Conservation (phyloP, 2,329 filamentous ascomycete species). For the Fusarium aywerte region DNA sequence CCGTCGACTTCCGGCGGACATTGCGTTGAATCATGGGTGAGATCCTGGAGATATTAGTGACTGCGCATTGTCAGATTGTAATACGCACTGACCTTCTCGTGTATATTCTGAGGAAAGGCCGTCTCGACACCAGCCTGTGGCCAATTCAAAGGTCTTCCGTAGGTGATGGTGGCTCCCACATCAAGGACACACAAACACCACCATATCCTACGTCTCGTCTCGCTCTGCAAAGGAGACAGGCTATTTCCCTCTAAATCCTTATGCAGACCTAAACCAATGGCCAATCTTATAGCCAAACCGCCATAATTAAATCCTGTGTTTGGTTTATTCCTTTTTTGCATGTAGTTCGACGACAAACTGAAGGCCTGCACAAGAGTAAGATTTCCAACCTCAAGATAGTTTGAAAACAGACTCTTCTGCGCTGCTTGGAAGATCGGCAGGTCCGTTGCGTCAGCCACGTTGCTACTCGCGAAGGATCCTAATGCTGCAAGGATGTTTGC, state of each 20-base stretch:
- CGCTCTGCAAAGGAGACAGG: constrained; percentile 13
- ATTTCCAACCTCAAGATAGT: constrained; percentile 28
- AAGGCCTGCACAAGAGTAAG: constrained; percentile 29
- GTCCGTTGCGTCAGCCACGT: constrained; percentile 8
- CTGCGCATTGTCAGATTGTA: accelerated
- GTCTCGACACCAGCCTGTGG: constrained; percentile 28
- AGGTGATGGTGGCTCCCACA: constrained; percentile 24
- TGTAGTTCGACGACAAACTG: constrained; percentile 10
- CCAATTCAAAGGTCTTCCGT: constrained; percentile 29
- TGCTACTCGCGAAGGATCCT: constrained; percentile 22
- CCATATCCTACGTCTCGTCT: constrained; percentile 29
- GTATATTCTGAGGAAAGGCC: constrained; percentile 20
- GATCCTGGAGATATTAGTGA: constrained; percentile 7
- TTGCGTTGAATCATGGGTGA: constrained; percentile 8
- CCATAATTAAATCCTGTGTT: constrained; percentile 29
- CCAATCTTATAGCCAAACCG: constrained; percentile 20
- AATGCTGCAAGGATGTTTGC: constrained; percentile 20
- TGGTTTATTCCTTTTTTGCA: constrained; percentile 32
- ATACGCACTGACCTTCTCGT: constrained; percentile 9
- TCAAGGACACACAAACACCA: constrained; percentile 31
- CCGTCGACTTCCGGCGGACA: constrained; percentile 25
- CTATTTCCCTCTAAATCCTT: constrained; percentile 16
- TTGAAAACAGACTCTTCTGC: constrained; percentile 23
- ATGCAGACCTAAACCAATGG: constrained; percentile 20
- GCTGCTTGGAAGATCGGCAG: constrained; percentile 24